Conservation (phyloP, 78 protist genomes). For the Cyanophora paradoxa region DNA sequence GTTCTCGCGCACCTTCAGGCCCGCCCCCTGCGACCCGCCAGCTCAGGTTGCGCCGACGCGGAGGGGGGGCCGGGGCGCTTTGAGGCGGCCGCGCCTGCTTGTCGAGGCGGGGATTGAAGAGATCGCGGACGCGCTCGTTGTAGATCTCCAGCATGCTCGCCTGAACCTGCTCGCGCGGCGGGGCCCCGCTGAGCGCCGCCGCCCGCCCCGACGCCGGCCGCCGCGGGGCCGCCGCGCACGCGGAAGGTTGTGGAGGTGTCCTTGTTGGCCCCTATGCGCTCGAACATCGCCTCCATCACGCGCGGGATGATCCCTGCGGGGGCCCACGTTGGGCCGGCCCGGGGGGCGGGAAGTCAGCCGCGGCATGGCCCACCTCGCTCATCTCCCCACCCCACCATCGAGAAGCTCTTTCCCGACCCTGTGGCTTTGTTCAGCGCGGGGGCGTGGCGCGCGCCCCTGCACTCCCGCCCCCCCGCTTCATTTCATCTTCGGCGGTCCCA, state of each 20-base stretch:
- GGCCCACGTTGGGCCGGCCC: conserved; percentile 8
- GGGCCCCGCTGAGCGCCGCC: neutral
- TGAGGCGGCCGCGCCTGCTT: too few relatives aligned
- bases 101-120: conserved; percentile 40
- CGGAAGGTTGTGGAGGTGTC: neutral
- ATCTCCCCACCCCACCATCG: conserved; percentile 40
- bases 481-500: neutral
- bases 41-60: too few relatives aligned
- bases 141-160: conserved; percentile 62
- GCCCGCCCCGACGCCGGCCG: neutral
- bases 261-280: neutral
- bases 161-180: neutral
- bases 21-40: too few relatives aligned
- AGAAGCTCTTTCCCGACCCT: conserved; percentile 45
- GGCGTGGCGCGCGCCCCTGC: neutral
- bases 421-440: neutral
- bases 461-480: neutral
- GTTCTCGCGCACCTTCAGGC: conserved; percentile 23
- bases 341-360: neutral
- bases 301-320: conserved; percentile 54
- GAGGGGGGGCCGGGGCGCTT: too few relatives aligned
- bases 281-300: conserved; percentile 42
- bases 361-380: neutral
- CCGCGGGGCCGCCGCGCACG: neutral
- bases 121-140: conserved; percentile 60